These are phyloP conservation scores for Malassezia arunalokei DNA, from an alignment of 1,284 basidiomycete species.

Conservation along the genomic window DNA sequence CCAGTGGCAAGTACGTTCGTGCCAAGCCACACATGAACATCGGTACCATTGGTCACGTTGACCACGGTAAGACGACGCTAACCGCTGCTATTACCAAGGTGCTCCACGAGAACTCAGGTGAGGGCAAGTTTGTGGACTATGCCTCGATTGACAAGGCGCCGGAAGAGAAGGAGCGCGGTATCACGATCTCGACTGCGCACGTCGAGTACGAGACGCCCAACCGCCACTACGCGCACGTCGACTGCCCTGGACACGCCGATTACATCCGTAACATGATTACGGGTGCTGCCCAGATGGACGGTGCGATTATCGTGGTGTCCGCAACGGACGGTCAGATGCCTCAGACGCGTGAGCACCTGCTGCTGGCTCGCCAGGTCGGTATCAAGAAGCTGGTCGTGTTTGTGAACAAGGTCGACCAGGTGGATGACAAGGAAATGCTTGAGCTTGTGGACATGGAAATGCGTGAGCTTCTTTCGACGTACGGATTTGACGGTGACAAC, in stretches of 20 bases:
- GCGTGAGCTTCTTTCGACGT: constrained; percentile 78
- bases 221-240: constrained; percentile 97
- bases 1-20: constrained; percentile 61
- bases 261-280: constrained; percentile 83
- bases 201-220: constrained; percentile 87
- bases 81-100: constrained; percentile 98
- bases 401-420: constrained; percentile 98
- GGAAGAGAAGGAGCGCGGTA: constrained; percentile 98
- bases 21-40: constrained; percentile 81
- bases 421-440: constrained; percentile 93
- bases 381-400: constrained; percentile 97
- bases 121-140: constrained; percentile 92
- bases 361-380: constrained; percentile 94
- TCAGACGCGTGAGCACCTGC: constrained; percentile 93
- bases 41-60: constrained; percentile 49
- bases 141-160: constrained; percentile 98
- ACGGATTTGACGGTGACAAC: constrained; percentile 86
- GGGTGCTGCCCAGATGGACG: constrained; percentile 95
- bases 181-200: constrained; percentile 78
- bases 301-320: constrained; percentile 63
- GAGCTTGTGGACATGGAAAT: constrained; percentile 99
- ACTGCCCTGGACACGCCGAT: constrained; percentile 65
- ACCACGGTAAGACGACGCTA: constrained; percentile 66
- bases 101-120: constrained; percentile 61
- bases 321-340: constrained; percentile 99